Evolutionary conservation across 345 rosid genomes (phyloP), one percentile per base, ranked within the genome.

Genomic region (Hypericum androsaemum): DNA sequence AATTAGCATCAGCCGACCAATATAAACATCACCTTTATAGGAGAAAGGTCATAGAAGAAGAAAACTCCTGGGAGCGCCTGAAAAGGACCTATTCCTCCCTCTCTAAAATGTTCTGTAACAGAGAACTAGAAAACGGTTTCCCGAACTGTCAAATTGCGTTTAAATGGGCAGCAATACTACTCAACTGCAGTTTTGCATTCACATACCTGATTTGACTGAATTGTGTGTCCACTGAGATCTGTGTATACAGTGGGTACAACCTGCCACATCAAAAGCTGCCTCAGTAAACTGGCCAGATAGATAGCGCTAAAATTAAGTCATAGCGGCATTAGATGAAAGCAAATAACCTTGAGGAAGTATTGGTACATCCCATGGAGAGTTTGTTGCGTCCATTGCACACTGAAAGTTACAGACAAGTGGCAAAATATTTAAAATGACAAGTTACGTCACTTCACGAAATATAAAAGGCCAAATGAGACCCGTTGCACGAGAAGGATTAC

Each of bases 41-140:
- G 97, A 54, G 98, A 92, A 44, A 92, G 97, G 65, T 92, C 98
- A 75, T 92, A 88, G 65, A 88, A 83, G 85, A 92, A 83, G 86
- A 88, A 92, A 50, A 92, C 85, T 58, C 95, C 98, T 0, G 94
- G 89, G 32, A 78, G 77, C 43, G 94, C 64, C 64, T 83, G 94
- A 22, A 87, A 76, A 3, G 53, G 79, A 53, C 90, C 92, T 12
- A 67, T 60, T 12, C 81, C 90, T 39, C 77, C 70, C 48, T 64
- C 65, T 70, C 77, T 88, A 52, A 75, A 87, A 74, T 88, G 95
- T 64, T 92, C 98, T 4, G 97, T 88, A 11, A 86, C 98, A 6
- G 98, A 92, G 68, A 92, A 92, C 95, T 88, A 80, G 58, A 59
- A 37, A 46, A 51, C 39, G 50, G 41, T 47, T 52, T 32, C 6